A percentile compares a stretch with the other conserved stretches of the same genome.
These are phyloP conservation scores for Thielaviopsis cerberus DNA, from an alignment of 2,329 filamentous ascomycete species.

Conservation along the genomic window DNA sequence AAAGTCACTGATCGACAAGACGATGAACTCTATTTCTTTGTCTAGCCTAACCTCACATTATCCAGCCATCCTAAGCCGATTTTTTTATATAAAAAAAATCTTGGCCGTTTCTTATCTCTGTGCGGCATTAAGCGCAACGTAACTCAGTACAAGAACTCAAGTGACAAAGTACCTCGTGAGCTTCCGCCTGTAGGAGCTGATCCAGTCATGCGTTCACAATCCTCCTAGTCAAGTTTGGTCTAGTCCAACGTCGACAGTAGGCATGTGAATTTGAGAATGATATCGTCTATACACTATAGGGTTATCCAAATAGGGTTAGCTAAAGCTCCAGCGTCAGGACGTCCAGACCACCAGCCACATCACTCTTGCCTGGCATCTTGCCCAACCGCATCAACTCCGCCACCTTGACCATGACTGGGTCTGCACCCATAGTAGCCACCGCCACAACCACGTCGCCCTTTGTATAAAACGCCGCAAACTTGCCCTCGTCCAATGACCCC, in stretches of 20 bases:
- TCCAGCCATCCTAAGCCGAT: too few species aligned
- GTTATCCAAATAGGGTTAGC: not conserved
- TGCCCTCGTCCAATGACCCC: slow-evolving; percentile 56
- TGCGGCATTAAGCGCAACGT: not conserved
- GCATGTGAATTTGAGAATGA: not conserved
- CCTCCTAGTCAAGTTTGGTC: not conserved
- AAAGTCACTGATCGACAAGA: too few species aligned
- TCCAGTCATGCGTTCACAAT: not conserved
- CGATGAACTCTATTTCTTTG: too few species aligned
- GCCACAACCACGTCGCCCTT: slow-evolving; percentile 76
- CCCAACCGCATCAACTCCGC: slow-evolving; percentile 69
- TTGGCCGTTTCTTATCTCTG: not conserved
- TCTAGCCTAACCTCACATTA: too few species aligned
- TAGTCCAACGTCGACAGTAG: not conserved
- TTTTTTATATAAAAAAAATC: too few species aligned
- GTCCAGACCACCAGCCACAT: slow-evolving; percentile 47
- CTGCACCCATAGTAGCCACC: slow-evolving; percentile 75
- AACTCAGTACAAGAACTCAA: not conserved
- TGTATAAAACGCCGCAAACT: slow-evolving; percentile 79
- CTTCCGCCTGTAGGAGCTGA: not conserved
- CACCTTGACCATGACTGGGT: slow-evolving; percentile 67
- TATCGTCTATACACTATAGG: not conserved
- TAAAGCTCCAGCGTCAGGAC: slow-evolving; percentile 20
- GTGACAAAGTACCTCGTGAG: not conserved
- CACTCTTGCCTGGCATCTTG: slow-evolving; percentile 66